phyloP scores from a whole-genome alignment of 73 alveolate genomes.

The Paramecium caudatum region DNA sequence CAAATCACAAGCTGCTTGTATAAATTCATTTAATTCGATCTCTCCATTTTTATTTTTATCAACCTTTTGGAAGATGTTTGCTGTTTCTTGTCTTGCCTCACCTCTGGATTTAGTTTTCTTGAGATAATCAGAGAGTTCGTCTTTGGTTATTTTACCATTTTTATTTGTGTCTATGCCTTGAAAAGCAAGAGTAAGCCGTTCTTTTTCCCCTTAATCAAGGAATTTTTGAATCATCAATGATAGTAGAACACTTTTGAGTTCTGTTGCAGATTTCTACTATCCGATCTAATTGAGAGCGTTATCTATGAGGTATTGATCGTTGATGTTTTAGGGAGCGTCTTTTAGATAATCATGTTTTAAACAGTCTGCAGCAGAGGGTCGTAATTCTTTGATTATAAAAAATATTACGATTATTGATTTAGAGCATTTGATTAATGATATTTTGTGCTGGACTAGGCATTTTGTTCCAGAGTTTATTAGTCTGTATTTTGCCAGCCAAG shows the following conservation, averaged over 20 bases:
- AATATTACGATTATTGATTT: not conserved
- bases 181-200: not conserved
- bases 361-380: not conserved
- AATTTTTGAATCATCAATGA: constrained; percentile 1
- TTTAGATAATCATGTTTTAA: not conserved
- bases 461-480: not conserved
- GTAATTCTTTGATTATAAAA: not conserved
- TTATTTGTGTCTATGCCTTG: constrained; percentile 5
- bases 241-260: not conserved
- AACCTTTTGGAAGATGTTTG: not conserved
- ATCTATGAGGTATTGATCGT: not conserved
- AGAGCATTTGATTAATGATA: not conserved
- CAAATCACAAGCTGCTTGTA: not conserved
- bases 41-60: constrained; percentile 27
- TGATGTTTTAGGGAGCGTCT: not conserved
- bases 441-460: constrained; percentile 1
- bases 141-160: constrained; percentile 29
- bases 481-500: not conserved
- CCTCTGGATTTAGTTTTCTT: no score
- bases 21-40: constrained; percentile 13
- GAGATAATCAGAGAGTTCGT: not conserved
- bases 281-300: not conserved
- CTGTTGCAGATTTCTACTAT: not conserved
- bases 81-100: no score
- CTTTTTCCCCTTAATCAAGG: constrained; percentile 28